Evolutionary conservation across 208 protist species (phyloP), one percentile per base, ranked within the genome.

Genomic region (Leishmania gerbilli): DNA sequence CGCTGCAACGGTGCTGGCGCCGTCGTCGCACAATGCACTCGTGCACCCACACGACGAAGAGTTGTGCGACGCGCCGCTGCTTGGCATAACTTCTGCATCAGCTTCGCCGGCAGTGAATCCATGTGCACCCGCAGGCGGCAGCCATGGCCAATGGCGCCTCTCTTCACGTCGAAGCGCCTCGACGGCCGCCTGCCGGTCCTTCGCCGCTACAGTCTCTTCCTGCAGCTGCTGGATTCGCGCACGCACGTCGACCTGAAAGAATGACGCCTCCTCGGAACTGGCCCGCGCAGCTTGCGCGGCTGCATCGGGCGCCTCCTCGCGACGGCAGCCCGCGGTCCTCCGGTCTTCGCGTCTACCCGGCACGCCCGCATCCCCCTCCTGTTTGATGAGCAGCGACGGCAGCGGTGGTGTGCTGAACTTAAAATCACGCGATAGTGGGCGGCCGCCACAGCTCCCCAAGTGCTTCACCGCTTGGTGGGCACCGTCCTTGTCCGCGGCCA

Each of bases 191-290:
- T 53, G 34, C 15, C n/a, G 24, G 27, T 80, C 34, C 62, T 21
- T 81, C 7, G 55, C 67, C 27, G 6, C 4, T 2, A 74, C 72
- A 0, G 68, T 51, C 74, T 82, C 77, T 4, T 69, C 58, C 56
- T 68, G 56, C 65, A 84, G 77, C 79, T 84, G 55, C 8, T 67
- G 77, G 49, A 86, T 83, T 34, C 78, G 71, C 40, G n/a, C 71
- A 8, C 24, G 79, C 51, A 93, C 87, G 78, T 94, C 86, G 0
- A 95, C 91, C n/a, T 85, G 76, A 79, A 95, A 96, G 40, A 96
- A 95, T 2, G 87, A 90, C 42, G 47, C 13, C 17, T 60, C 49
- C 24, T n/a, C 6, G 19, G 49, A 6, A 42, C 62, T 51, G 51
- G 31, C 51, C 31, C 15, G 68, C 24, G 40, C 45, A 8, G 27